Conservation (phyloP, 2,329 filamentous ascomycete genomes). For the Helotiales sp. region DNA sequence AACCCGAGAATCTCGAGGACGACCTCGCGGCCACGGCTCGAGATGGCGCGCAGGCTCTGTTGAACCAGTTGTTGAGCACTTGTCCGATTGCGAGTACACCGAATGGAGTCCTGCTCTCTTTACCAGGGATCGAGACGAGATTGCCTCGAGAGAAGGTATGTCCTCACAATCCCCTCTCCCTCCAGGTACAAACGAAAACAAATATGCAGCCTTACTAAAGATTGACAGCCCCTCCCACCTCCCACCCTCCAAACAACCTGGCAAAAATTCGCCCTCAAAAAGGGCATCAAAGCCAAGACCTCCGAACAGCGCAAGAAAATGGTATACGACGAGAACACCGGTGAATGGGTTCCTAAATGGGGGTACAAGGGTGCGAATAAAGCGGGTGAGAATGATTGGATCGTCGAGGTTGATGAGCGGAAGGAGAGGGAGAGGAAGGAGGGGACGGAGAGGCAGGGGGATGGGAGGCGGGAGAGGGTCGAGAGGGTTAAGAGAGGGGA, state of each 20-base stretch:
- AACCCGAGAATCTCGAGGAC: slow-evolving; percentile 60
- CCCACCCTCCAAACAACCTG: slow-evolving; percentile 88
- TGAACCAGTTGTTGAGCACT: slow-evolving; percentile 92
- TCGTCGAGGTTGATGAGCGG: slow-evolving; percentile 88
- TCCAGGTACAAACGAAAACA: no score
- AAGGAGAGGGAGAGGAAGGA: slow-evolving; percentile 68
- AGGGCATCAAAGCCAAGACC: slow-evolving; percentile 91
- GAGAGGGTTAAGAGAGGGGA: slow-evolving; percentile 76
- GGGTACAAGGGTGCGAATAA: slow-evolving; percentile 93
- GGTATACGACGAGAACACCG: slow-evolving; percentile 81
- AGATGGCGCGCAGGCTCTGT: slow-evolving; percentile 87
- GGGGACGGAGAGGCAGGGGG: slow-evolving; percentile 64
- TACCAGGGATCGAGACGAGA: slow-evolving; percentile 71
- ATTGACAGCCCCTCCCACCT: slow-evolving; percentile 68
- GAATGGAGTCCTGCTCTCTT: slow-evolving; percentile 75
- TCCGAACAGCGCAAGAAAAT: slow-evolving; percentile 78
- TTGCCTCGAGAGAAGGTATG: slow-evolving; percentile 82
- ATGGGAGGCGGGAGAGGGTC: slow-evolving; percentile 66
- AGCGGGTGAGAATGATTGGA: slow-evolving; percentile 80
- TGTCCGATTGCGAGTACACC: slow-evolving; percentile 75
- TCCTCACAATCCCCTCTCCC: slow-evolving; percentile 5
- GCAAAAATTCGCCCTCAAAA: slow-evolving; percentile 95
- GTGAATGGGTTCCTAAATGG: slow-evolving; percentile 94
- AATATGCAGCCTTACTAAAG: no score
- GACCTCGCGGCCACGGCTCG: slow-evolving; percentile 76